Base-by-base conservation (phyloP, 2,329 filamentous ascomycete species). In the Aspergillus luchuensis region DNA sequence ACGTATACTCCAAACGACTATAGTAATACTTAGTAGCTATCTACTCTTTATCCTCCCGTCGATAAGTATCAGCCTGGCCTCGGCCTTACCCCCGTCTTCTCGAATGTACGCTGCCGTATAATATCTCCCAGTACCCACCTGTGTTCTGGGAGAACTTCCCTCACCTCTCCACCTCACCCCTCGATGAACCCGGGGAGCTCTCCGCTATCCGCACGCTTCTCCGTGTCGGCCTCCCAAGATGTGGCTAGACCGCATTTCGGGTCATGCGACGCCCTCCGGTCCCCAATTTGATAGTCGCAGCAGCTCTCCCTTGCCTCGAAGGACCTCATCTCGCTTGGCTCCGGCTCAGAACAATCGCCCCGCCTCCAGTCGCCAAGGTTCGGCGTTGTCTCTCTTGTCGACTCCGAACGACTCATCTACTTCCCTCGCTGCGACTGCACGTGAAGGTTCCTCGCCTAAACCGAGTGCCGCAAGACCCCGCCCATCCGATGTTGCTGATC, bases 161-260 rank as follows among this genome's bases (percentile, higher is more conserved):
- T n/a, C 19, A 17, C 28, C 25, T 6, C 33, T 17, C 48, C 39
- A 47, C 5, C n/a, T 21, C 45, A 25, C 39, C 33, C 52, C 43
- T 43, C 60, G 39, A 66, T 67, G 65, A 63, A 41, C 25, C 43
- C 48, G n/a, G 48, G 47, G 54, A 60, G 19, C 30, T 56, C 55
- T 54, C 49, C 57, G 55, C 25, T 59, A 52, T 45, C 51, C 58
- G 64, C 60, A 63, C 60, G 60, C 49, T 52, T 56, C 56, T 36
- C 59, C 59, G 58, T 59, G 57, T 58, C 52, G 51, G 56, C 55
- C 58, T 49, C 51, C 48, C 52, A 77, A 58, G 53, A 96, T 96
- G 91, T 97, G 92, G 92, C 87, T 96, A 73, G 92, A 97, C 80
- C 89, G 92, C 75, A 87, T 96, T 66, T 89, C 90, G 66, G 87